Evolutionary conservation across 1,284 basidiomycete genomes (phyloP).

Genomic region (Cutaneotrichosporon cutaneum): DNA sequence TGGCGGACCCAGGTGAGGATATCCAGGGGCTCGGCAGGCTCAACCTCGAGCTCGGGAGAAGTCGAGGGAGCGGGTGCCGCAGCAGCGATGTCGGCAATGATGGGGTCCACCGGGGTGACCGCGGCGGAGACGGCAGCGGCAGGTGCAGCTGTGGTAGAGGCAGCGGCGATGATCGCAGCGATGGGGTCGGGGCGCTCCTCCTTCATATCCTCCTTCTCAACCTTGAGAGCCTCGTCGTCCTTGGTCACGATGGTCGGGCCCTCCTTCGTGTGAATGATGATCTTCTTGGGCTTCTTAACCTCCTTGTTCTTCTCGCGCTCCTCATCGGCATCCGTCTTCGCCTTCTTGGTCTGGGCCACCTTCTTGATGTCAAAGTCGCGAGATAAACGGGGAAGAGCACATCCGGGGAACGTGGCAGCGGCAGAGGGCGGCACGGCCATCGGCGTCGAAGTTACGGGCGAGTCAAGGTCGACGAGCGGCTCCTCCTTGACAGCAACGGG

Average conservation of each 20-base stretch:
- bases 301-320: background rate
- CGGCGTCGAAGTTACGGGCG: background rate
- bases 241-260: background rate
- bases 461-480: slow-evolving; percentile 3
- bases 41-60: background rate
- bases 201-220: background rate
- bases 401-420: background rate
- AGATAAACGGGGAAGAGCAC: background rate
- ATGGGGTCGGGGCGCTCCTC: slow-evolving; percentile 12
- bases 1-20: slow-evolving; percentile 49
- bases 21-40: slow-evolving; percentile 27
- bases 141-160: background rate
- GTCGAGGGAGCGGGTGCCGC: background rate
- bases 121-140: background rate
- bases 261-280: background rate
- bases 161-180: slow-evolving; percentile 8
- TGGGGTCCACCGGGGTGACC: slow-evolving; percentile 14
- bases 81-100: slow-evolving; percentile 15
- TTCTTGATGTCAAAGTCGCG: background rate
- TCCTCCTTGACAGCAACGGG: background rate
- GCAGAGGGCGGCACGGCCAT: background rate
- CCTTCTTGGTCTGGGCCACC: background rate
- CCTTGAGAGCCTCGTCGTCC: background rate
- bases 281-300: slow-evolving; percentile 2
- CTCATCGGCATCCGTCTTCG: background rate